Evolutionary conservation across 2,329 filamentous ascomycete genomes (phyloP), one percentile per base, ranked within the genome.

Genomic region (Phyllosticta paracitricarpa): DNA sequence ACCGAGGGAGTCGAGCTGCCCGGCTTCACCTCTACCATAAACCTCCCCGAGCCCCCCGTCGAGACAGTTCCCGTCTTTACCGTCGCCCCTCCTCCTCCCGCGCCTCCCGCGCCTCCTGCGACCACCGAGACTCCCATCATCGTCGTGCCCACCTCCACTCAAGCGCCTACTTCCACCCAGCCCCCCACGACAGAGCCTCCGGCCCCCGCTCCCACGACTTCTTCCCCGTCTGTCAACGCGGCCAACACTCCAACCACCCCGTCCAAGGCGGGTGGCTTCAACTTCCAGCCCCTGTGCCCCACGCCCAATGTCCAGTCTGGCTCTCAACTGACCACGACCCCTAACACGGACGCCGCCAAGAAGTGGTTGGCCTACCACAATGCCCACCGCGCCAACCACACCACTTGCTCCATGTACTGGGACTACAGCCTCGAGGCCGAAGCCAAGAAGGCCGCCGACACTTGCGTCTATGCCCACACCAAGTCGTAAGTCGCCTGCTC

Each of bases 331-430:
- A 57, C 57, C 8, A 53, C 56, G 2, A 19, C 33, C 17, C 57
- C 61, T 7, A 57, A 57, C 68, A 17, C 59, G 2, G 69, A 69
- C n/a, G 73, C 73, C 59, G 52, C 70, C 54, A 66, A 67, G 54
- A 66, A 69, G 12, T 65, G 72, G 19, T 64, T 93, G 57, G 79
- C 86, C 68, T 84, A 89, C 72, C 94, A 97, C 86, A 97, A 97
- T 78, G 69, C 87, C 59, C 89, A 94, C 77, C 92, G 94, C 65
- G 73, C 80, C 70, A 95, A 94, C 79, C 91, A 97, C 82, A 87
- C 87, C 19, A 51, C 57, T 84, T 40, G 70, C 75, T 24, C 81
- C 77, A 54, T 97, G 54, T 71, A 69, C 57, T 97, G 89, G 88
- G 81, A 86, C 68, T 70, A 77, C 8, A 76, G 77, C 53, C 82